Percentiles rank a stretch among this genome's conserved stretches.
These are phyloP conservation scores for Cladophialophora psammophila DNA, from an alignment of 2,329 filamentous ascomycete genomes.

Conservation along the genomic window DNA sequence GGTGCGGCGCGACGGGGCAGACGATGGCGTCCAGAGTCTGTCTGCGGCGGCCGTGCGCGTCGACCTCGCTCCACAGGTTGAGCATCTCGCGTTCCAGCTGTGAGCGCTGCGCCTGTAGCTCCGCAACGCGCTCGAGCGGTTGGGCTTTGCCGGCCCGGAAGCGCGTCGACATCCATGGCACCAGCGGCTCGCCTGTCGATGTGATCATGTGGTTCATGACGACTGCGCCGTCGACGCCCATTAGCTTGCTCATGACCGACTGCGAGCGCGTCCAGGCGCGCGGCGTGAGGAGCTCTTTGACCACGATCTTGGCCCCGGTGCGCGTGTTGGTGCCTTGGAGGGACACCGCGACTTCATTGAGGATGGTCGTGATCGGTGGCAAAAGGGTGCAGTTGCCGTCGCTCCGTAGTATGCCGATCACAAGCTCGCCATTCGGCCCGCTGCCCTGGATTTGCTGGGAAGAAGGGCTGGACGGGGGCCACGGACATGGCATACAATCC, in stretches of 20 bases:
- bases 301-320: conserved; percentile 56
- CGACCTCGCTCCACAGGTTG: conserved; percentile 60
- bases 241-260: conserved; percentile 64
- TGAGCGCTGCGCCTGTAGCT: conserved; percentile 61
- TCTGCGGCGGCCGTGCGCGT: conserved; percentile 46
- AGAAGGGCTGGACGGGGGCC: conserved; percentile 39
- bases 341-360: conserved; percentile 49
- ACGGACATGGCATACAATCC: conserved; percentile 53
- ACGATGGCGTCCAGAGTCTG: conserved; percentile 66
- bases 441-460: conserved; percentile 34
- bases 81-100: conserved; percentile 62
- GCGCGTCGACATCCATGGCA: conserved; percentile 64
- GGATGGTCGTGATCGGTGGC: conserved; percentile 50
- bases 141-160: conserved; percentile 58
- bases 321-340: conserved; percentile 35
- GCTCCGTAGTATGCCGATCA: conserved; percentile 52
- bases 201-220: conserved; percentile 65
- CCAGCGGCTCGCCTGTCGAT: conserved; percentile 63
- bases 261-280: conserved; percentile 62
- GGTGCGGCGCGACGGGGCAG: conserved; percentile 69
- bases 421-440: conserved; percentile 44
- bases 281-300: conserved; percentile 65
- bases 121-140: conserved; percentile 57
- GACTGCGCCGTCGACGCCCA: conserved; percentile 65
- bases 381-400: conserved; percentile 50